Percentiles rank a stretch among this genome's conserved stretches.
phyloP scores from a whole-genome alignment of 169 alveolate species.

The Eimeria zaria region DNA sequence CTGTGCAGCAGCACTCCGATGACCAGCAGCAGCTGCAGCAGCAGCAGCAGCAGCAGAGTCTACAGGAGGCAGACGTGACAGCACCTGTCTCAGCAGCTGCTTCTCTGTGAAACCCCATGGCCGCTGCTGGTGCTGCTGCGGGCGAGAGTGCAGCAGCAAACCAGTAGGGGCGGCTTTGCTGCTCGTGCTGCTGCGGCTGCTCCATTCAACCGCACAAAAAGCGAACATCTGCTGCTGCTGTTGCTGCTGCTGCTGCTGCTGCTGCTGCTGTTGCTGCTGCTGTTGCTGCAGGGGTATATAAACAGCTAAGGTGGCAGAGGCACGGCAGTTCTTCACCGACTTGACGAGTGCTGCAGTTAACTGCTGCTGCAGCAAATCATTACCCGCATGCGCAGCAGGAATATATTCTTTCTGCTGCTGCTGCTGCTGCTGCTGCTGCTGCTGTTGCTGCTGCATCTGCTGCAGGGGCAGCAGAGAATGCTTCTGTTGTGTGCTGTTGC shows the following conservation, averaged over 20 bases:
- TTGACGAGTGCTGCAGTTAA: not conserved
- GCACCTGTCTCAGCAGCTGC: constrained; percentile 51
- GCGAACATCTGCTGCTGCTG: not conserved
- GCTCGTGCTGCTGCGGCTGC: constrained; percentile 16
- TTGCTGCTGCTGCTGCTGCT: constrained; percentile 49
- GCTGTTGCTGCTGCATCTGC: no score
- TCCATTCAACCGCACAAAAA: constrained; percentile 7
- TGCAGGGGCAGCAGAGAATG: no score
- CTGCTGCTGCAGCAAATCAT: not conserved
- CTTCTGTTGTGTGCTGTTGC: not conserved
- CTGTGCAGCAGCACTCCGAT: not conserved
- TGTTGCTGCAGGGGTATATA: no score
- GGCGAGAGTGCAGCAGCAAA: not conserved
- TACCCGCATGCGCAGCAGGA: not conserved
- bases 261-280: no score
- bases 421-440: constrained; percentile 23
- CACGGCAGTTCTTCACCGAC: not conserved
- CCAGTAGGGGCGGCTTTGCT: not conserved
- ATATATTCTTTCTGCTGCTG: not conserved
- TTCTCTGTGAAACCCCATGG: constrained; percentile 29
- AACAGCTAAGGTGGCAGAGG: not conserved
- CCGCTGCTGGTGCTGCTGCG: constrained; percentile 68
- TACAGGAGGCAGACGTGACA: constrained; percentile 33
- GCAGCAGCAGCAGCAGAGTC: constrained; percentile 47
- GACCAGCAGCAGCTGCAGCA: constrained; percentile 21